Conservation (phyloP, 192 early-diverging fungal species). For the Entomortierella beljakovae region DNA sequence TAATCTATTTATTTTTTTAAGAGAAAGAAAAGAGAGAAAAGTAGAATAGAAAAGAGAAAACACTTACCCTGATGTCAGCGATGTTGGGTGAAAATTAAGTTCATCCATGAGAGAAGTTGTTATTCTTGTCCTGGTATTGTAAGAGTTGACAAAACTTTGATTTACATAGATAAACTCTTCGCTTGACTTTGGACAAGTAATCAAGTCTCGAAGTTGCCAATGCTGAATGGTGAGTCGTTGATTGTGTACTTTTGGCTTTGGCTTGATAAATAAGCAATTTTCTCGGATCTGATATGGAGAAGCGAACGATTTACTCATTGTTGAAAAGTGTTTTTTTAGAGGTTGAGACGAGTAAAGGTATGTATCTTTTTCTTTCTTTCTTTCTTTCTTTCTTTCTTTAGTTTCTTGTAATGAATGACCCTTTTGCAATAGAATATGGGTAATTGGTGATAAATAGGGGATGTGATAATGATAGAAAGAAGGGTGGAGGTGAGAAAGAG, state of each 20-base stretch:
- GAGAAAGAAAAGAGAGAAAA: slow-evolving; percentile 14
- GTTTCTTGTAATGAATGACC: no score
- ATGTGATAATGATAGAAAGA: background rate
- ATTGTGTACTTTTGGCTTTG: slow-evolving; percentile 73
- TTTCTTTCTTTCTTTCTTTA: no score
- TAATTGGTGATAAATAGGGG: background rate
- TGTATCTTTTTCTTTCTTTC: background rate
- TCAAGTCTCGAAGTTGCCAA: slow-evolving; percentile 95
- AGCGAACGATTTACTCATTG: slow-evolving; percentile 24
- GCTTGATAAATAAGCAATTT: slow-evolving; percentile 78
- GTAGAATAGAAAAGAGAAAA: background rate
- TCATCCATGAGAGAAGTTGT: slow-evolving; percentile 70
- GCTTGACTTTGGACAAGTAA: slow-evolving; percentile 78
- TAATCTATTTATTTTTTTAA: background rate
- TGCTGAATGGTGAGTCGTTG: slow-evolving; percentile 92
- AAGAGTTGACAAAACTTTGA: slow-evolving; percentile 72
- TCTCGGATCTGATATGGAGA: slow-evolving; percentile 60
- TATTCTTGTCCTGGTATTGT: slow-evolving; percentile 68
- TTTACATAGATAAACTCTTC: slow-evolving; percentile 86
- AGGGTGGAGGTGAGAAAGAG: background rate
- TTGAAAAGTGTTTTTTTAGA: no score
- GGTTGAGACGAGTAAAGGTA: no score
- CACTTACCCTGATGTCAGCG: slow-evolving; percentile 50
- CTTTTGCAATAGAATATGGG: background rate
- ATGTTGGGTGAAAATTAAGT: slow-evolving; percentile 73